Percentiles rank a stretch among this genome's conserved stretches.
These are phyloP conservation scores for Ustanciosporium gigantosporum DNA, from an alignment of 1,284 basidiomycete genomes.

Conservation along the genomic window DNA sequence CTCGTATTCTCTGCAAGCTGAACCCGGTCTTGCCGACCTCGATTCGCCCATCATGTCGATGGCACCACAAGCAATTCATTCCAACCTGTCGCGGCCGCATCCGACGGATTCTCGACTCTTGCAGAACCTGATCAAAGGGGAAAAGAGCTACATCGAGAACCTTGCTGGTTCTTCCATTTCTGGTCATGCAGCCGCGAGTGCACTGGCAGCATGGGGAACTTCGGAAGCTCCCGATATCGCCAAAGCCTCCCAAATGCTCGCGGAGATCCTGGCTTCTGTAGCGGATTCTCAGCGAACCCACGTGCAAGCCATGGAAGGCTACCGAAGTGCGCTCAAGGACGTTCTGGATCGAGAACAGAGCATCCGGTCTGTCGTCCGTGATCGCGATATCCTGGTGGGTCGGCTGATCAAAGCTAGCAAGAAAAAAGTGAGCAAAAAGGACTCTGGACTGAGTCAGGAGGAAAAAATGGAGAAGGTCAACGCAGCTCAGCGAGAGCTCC, in stretches of 20 bases:
- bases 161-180: constrained; percentile 38
- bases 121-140: constrained; percentile 61
- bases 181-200: constrained; percentile 54
- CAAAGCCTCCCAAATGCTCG: constrained; percentile 57
- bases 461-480: constrained; percentile 58
- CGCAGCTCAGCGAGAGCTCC: constrained; percentile 61
- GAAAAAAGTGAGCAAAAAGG: constrained; percentile 50
- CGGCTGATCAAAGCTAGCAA: constrained; percentile 62
- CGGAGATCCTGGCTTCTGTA: constrained; percentile 57
- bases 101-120: constrained; percentile 61
- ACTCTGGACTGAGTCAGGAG: constrained; percentile 49
- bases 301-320: constrained; percentile 60
- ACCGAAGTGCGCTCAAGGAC: constrained; percentile 62
- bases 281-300: constrained; percentile 61
- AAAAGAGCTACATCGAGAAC: constrained; percentile 59
- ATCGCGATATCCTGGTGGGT: constrained; percentile 63
- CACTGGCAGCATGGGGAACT: constrained; percentile 62
- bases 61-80: constrained; percentile 42
- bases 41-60: constrained; percentile 37
- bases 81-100: constrained; percentile 51
- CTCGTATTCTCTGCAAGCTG: no score
- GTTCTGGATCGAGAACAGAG: constrained; percentile 62
- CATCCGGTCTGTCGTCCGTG: constrained; percentile 61
- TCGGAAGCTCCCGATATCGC: constrained; percentile 60
- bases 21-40: no score